A percentile compares a stretch with the other conserved stretches of the same genome.
Evolutionary conservation across 805 yeast genomes (phyloP).

Genomic region (fission yeast (Schizosaccharomyces pombe)): DNA sequence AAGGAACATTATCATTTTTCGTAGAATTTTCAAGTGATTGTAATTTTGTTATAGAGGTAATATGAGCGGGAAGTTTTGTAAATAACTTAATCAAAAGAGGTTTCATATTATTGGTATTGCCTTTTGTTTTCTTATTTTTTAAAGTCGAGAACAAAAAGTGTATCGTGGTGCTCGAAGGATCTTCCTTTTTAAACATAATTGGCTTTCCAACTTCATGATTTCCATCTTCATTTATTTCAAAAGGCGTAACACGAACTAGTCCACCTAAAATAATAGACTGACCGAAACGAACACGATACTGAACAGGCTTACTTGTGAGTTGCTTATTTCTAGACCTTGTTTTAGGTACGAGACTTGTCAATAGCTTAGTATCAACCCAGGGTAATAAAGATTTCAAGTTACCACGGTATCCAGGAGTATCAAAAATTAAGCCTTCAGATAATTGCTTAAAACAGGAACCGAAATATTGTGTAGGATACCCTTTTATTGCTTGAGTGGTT

Average conservation of each 20-base stretch:
- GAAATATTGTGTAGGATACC: not conserved
- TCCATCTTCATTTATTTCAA: not conserved
- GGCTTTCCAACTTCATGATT: not conserved
- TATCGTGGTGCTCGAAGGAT: too few relatives aligned
- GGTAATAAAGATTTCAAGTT: not conserved
- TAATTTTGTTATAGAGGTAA: too few relatives aligned
- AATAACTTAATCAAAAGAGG: too few relatives aligned
- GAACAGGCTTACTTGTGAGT: not conserved
- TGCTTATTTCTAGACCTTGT: not conserved
- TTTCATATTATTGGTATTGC: too few relatives aligned
- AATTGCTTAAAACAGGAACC: not conserved
- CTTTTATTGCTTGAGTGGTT: not conserved
- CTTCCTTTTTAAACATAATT: too few relatives aligned
- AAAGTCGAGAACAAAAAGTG: too few relatives aligned
- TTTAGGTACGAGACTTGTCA: not conserved
- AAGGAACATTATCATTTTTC: too few relatives aligned
- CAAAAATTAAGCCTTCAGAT: not conserved
- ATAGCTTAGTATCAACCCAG: not conserved
- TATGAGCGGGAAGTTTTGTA: too few relatives aligned
- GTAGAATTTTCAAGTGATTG: too few relatives aligned
- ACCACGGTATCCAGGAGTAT: not conserved
- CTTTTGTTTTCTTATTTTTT: too few relatives aligned
- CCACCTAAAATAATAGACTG: not conserved
- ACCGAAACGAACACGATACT: not conserved
- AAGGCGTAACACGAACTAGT: not conserved